Base-by-base conservation (phyloP, 345 rosid species). In the Jatropha curcas region DNA sequence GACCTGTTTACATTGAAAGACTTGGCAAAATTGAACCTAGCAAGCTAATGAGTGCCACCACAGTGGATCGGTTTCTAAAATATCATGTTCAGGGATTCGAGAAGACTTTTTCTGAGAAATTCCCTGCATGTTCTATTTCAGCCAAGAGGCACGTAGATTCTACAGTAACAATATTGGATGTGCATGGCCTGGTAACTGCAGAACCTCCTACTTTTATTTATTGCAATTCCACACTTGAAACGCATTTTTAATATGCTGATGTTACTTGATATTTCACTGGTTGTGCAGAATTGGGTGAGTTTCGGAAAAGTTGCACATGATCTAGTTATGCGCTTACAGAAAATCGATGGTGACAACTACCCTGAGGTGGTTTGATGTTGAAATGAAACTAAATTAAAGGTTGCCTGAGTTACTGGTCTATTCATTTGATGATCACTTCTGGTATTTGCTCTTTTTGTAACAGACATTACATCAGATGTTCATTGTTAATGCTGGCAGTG, bases 341-440 rank as follows among this genome's bases (percentile, higher is more conserved):
- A 94, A 82, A 92, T 92, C 70, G 99, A 94, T 67, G 97, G 98
- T 28, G 99, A 94, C 75, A 94, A 94, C 90, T 94, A 94, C 68
- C 99, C 99, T 25, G 99, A 94, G 99, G 99, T 92, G 77, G 53
- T 50, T 73, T 75, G 48, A 75, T 71, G 28, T 60, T 56, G 71
- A 9, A 67, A 4, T 31, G 17, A 51, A 68, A 24, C 3, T 73
- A 50, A 51, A 37, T 14, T 11, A 27, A 62, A 22, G 19, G 17
- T 41, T 11, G 60, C 67, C 41, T 22, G 39, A 39, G 11, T 53
- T 72, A 4, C 64, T 64, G 4, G 52, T 76, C 31, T 34, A 27
- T 50, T 75, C 28, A 60, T 69, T 74, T 57, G 19, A 25, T 45
- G 27, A 67, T 51, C 22, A 37, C 72, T 68, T 34, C 71, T 78